Percentiles rank a stretch among this genome's conserved stretches.
Conservation (phyloP, 1,139 yeast species). For the Lodderomyces margitis region DNA sequence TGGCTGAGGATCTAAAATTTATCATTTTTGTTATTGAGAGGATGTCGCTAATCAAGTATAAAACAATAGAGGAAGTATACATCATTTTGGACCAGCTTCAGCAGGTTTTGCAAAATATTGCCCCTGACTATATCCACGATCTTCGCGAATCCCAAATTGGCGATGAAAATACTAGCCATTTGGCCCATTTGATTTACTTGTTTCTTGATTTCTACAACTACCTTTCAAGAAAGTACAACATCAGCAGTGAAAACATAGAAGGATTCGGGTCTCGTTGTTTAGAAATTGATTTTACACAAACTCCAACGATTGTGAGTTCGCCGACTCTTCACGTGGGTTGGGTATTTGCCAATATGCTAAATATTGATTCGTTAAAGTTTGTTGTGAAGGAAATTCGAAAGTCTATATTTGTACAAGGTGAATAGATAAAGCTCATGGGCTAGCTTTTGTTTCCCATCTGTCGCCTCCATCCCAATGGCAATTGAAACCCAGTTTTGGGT, state of each 20-base stretch:
- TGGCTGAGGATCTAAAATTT: constrained; percentile 8
- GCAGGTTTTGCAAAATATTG: constrained; percentile 25
- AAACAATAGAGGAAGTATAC: constrained; percentile 40
- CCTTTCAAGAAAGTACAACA: constrained; percentile 21
- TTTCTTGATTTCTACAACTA: constrained; percentile 23
- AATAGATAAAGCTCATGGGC: background rate
- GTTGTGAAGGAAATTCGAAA: background rate
- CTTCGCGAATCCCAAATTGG: background rate
- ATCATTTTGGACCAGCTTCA: constrained; percentile 18
- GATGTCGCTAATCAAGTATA: constrained; percentile 35
- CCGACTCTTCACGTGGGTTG: constrained; percentile 7
- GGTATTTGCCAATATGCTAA: constrained; percentile 8
- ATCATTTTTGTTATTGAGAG: constrained; percentile 8
- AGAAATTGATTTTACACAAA: constrained; percentile 11
- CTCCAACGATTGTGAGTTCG: constrained; percentile 8
- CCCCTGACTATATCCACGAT: constrained; percentile 31
- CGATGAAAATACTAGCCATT: constrained; percentile 4
- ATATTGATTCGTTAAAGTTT: background rate
- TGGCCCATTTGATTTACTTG: constrained; percentile 9
- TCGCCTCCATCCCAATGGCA: constrained; percentile 11
- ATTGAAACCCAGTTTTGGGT: constrained; percentile 12
- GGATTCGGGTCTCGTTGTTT: constrained; percentile 8
- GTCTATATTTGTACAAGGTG: constrained; percentile 1
- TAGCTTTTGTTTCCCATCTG: background rate
- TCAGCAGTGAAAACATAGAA: constrained; percentile 18